Base-by-base conservation (phyloP, 2,329 filamentous ascomycete genomes). In the Passalora sequoiae region DNA sequence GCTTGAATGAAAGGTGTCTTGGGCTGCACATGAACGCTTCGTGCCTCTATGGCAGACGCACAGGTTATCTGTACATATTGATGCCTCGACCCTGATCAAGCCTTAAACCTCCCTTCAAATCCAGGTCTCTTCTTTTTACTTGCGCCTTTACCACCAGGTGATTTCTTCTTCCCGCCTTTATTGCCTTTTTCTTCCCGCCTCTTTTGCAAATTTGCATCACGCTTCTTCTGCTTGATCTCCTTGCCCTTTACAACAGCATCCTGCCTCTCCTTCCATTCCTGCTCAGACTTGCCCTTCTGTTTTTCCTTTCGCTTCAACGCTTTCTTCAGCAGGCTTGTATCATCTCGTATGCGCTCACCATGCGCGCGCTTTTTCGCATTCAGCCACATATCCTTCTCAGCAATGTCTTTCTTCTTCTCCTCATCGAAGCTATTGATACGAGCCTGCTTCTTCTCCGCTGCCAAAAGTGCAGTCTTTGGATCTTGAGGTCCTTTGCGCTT, bases 371-470 rank as follows among this genome's bases (percentile, higher is more conserved):
- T 87, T 67, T 91, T 84, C 2, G 92, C 92, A 36, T 86, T 91
- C 46, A 96, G 74, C 92, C 92, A 98, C 45, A 83, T 73, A 59
- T 98, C 91, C 72, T 97, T 97, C 67, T 96, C 87, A 48, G 89
- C 81, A 32, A 97, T 83, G 47, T 94, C 86, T 49, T 82, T 82
- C 43, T 85, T 84, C 70, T 95, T 94, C 54, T 80, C 78, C 1
- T 83, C 79, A 57, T 91, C 85, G 60, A 95, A 78, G 20, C 72
- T 77, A 32, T 81, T 77, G 21, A 97, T 70, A 20, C 89, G 83
- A 58, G 83, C 81, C 69, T 89, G 84, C 68, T 95, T 91, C 60
- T 87, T 86, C 68, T 96, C 83, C 1, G 87, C 81, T 40, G 86
- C 86, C 57, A 84, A 77, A n/a, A 98, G 79, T 5, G 89, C 88